Percentiles rank a stretch among this genome's conserved stretches.
phyloP scores from a whole-genome alignment of 257 asterid species.

The Dorcoceras hygrometricum region DNA sequence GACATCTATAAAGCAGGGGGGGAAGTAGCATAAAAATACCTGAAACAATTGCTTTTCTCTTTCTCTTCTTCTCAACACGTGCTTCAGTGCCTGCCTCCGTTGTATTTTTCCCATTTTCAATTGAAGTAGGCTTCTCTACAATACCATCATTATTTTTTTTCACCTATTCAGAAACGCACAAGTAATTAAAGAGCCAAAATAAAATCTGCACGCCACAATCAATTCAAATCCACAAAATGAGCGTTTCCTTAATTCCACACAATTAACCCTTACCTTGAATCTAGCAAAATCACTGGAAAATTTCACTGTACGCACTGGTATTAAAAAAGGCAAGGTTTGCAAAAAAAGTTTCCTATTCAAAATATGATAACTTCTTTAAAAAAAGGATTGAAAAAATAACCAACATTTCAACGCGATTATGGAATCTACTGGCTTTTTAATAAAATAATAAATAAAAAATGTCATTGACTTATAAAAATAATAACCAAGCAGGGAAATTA shows the following conservation, averaged over 20 bases:
- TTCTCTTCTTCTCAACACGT: constrained; percentile 59
- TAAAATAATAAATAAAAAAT: too few relatives aligned
- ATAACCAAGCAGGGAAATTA: too few relatives aligned
- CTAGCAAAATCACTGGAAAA: constrained; percentile 56
- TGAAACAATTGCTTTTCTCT: constrained; percentile 47
- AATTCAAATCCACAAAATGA: background rate
- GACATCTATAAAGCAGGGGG: background rate
- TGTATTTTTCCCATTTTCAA: constrained; percentile 33
- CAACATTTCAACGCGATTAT: too few relatives aligned
- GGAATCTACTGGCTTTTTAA: too few relatives aligned
- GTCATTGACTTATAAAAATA: too few relatives aligned
- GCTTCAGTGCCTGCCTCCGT: constrained; percentile 25
- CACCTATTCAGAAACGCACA: constrained; percentile 34
- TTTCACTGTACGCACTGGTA: too few relatives aligned
- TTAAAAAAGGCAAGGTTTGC: too few relatives aligned
- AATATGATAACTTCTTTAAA: too few relatives aligned
- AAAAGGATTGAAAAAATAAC: too few relatives aligned
- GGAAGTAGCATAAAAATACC: constrained; percentile 33
- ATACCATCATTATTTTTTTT: constrained; percentile 38
- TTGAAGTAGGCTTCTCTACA: constrained; percentile 31
- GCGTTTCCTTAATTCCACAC: background rate
- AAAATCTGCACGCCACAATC: constrained; percentile 11
- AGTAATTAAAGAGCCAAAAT: background rate
- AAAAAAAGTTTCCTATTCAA: too few relatives aligned
- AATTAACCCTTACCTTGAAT: constrained; percentile 48